Percentiles rank a stretch among this genome's conserved stretches.
These are phyloP conservation scores for Trichocladium antarcticum DNA, from an alignment of 495 filamentous ascomycete genomes.

Conservation along the genomic window DNA sequence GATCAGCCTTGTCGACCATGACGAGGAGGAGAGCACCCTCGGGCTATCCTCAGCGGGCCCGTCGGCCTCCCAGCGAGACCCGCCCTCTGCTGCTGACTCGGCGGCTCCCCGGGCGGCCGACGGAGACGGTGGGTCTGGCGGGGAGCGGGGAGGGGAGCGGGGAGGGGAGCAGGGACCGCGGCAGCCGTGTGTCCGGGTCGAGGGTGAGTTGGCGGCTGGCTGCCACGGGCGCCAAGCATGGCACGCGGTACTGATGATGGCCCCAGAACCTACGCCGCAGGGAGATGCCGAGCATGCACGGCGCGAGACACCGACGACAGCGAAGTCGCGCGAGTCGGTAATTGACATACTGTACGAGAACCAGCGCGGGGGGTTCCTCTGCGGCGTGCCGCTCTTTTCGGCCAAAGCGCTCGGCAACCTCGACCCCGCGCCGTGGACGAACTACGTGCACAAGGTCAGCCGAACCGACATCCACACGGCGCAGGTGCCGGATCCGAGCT, in stretches of 20 bases:
- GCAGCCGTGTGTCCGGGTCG: constrained; percentile 13
- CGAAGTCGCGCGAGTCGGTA: constrained; percentile 39
- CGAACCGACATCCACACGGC: constrained; percentile 82
- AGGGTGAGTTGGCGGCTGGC: constrained; percentile 6
- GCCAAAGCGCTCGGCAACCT: constrained; percentile 73
- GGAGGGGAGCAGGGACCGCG: background rate
- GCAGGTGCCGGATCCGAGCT: constrained; percentile 87
- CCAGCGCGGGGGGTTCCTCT: constrained; percentile 71
- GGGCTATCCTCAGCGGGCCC: background rate
- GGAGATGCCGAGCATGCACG: background rate
- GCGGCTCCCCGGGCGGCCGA: background rate
- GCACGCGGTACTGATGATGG: background rate
- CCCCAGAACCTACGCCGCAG: constrained; percentile 6
- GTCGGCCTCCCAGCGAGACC: constrained; percentile 3
- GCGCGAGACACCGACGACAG: constrained; percentile 3
- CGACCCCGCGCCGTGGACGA: constrained; percentile 82
- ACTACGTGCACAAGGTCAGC: constrained; percentile 55
- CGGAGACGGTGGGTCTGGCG: background rate
- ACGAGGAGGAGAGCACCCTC: constrained; percentile 9
- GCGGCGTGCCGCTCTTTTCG: constrained; percentile 82
- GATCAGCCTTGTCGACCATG: constrained; percentile 47
- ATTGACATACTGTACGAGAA: constrained; percentile 95
- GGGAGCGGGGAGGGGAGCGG: background rate
- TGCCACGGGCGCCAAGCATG: background rate
- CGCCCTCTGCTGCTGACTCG: background rate